Conservation (phyloP, 2,329 filamentous ascomycete species). For the Knoxdaviesia capensis region DNA sequence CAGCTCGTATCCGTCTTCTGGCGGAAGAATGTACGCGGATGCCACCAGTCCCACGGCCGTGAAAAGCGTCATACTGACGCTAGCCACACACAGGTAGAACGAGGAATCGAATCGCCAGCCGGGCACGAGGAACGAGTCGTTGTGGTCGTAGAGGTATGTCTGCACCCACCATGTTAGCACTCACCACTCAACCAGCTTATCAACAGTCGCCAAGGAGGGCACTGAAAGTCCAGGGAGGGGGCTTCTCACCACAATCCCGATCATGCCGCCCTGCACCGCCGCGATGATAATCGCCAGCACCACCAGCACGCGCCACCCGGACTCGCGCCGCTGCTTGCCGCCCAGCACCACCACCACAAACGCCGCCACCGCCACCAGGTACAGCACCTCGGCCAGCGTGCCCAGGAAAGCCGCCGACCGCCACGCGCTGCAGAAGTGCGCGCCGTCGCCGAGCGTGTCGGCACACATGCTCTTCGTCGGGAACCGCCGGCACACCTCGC, state of each 20-base stretch:
- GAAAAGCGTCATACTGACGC: constrained; percentile 30
- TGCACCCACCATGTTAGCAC: constrained; percentile 13
- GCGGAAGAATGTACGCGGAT: constrained; percentile 50
- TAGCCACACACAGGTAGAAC: constrained; percentile 49
- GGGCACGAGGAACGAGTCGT: constrained; percentile 58
- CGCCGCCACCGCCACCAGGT: constrained; percentile 61
- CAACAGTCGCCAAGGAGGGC: not conserved
- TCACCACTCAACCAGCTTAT: no score
- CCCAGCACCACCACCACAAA: constrained; percentile 62
- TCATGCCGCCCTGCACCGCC: constrained; percentile 12
- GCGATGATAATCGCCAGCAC: constrained; percentile 30
- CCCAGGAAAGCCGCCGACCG: constrained; percentile 73
- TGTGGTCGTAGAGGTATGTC: constrained; percentile 69
- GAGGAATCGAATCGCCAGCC: constrained; percentile 68
- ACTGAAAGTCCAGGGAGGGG: not conserved
- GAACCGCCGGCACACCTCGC: constrained; percentile 28
- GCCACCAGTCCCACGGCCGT: constrained; percentile 37
- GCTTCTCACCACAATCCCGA: constrained; percentile 58
- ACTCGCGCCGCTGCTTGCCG: constrained; percentile 60
- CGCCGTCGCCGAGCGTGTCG: constrained; percentile 17
- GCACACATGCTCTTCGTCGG: constrained; percentile 49
- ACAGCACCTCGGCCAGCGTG: constrained; percentile 62
- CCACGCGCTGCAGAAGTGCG: constrained; percentile 86
- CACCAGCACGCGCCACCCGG: constrained; percentile 61
- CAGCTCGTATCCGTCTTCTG: constrained; percentile 74